Conservation (phyloP, 2,329 filamentous ascomycete genomes). For the Sarocladium brachiariae region DNA sequence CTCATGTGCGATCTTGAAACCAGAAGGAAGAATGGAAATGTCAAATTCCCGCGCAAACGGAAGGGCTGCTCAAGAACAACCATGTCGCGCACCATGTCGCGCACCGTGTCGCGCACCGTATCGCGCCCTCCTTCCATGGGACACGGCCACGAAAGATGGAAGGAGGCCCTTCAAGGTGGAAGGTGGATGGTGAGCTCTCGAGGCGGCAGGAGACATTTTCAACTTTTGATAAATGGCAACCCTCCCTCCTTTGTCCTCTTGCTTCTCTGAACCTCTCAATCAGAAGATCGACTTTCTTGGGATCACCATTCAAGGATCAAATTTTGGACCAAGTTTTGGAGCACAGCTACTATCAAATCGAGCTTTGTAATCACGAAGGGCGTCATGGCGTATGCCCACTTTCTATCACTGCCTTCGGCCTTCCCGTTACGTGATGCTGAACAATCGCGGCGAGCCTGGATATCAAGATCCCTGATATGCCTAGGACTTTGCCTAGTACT, state of each 20-base stretch:
- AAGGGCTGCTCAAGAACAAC: too few species aligned
- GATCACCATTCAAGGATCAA: background rate
- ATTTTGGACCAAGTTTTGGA: slow-evolving; percentile 5
- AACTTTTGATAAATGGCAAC: too few species aligned
- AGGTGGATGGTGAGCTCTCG: too few species aligned
- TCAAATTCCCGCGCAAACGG: too few species aligned
- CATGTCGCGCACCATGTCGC: too few species aligned
- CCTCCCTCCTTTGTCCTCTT: background rate
- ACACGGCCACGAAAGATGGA: too few species aligned
- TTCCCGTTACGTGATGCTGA: background rate
- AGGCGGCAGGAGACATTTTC: too few species aligned
- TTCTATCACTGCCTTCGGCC: slow-evolving; percentile 1
- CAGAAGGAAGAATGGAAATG: too few species aligned
- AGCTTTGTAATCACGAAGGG: background rate
- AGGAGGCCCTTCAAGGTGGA: too few species aligned
- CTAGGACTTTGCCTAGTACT: slow-evolving; percentile 2
- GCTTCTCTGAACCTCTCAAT: background rate
- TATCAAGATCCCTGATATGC: background rate
- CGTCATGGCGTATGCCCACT: background rate
- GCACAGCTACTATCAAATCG: background rate
- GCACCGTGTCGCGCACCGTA: too few species aligned
- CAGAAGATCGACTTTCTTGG: background rate
- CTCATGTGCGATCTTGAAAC: too few species aligned
- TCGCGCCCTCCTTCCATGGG: too few species aligned
- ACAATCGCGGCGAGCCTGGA: slow-evolving; percentile 2